phyloP scores from a whole-genome alignment of 2,329 filamentous ascomycete genomes.

The Xylaria multiplex region DNA sequence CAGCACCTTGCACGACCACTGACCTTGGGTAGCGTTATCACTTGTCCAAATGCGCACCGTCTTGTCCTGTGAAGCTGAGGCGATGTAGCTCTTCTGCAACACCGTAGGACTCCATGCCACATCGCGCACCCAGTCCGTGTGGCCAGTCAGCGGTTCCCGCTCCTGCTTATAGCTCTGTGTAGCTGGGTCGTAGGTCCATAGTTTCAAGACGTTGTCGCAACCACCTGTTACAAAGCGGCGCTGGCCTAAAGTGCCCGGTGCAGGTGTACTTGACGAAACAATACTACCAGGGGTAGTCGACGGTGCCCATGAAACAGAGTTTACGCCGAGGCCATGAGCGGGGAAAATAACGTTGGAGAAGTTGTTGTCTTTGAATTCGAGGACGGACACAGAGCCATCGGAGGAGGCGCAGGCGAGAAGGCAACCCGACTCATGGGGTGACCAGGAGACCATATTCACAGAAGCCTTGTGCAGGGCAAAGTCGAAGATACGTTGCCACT shows the following conservation, averaged over 20 bases:
- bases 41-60: constrained; percentile 97
- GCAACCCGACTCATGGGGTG: constrained; percentile 95
- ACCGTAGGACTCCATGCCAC: constrained; percentile 97
- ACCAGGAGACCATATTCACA: constrained; percentile 97
- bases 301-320: constrained; percentile 95
- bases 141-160: constrained; percentile 75
- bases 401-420: constrained; percentile 93
- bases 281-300: constrained; percentile 85
- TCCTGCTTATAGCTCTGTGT: constrained; percentile 70
- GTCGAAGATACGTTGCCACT: constrained; percentile 90
- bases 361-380: constrained; percentile 96
- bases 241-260: constrained; percentile 69
- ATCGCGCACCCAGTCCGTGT: constrained; percentile 96
- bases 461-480: constrained; percentile 94
- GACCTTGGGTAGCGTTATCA: constrained; percentile 70
- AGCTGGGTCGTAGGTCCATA: constrained; percentile 84
- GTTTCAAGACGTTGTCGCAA: constrained; percentile 91
- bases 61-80: constrained; percentile 94
- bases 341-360: constrained; percentile 91
- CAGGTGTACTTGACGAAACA: constrained; percentile 72
- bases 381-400: constrained; percentile 90
- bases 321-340: constrained; percentile 93
- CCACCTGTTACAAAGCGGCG: constrained; percentile 93
- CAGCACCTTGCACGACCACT: constrained; percentile 88
- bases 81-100: constrained; percentile 95